Base-by-base conservation (phyloP, 1,139 yeast genomes). In the Debaryomyces psychrophilus region DNA sequence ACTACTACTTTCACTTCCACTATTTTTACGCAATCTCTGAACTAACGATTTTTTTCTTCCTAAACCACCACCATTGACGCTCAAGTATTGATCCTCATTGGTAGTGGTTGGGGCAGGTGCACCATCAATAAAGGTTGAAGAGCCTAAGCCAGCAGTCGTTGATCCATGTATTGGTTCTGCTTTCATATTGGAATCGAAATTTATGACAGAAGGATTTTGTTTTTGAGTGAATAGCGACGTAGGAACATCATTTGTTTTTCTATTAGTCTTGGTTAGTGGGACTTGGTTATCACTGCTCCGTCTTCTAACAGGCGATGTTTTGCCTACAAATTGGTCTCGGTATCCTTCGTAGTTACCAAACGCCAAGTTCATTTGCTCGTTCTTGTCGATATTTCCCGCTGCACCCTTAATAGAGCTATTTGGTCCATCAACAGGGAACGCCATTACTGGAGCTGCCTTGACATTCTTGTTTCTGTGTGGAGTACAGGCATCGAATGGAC, bases 401-500 rank as follows among this genome's bases (percentile, higher is more conserved):
- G 76, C 75, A 15, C 95, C 95, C 55, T 83, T 82, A 54, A 93
- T 83, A 6, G 95, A 81, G 62, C 83, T 89, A 67, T 92, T 93
- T 50, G 98, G 97, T 0, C 98, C 97, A 68, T 92, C 96, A 5
- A 79, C 87, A 2, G 97, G 97, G 76, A 90, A 93, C 0, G 99
- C 99, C 72, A 84, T 76, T 22, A 93, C 97, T 2, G 99, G 99
- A 0, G 97, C 96, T 36, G 82, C 83, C 62, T 83, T 85, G 25
- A 71, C 72, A 62, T 87, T 81, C 68, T 87, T 88, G 69, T 93
- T 93, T 65, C 98, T 84, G 66, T 89, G 96, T 5, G 99, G 98
- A 5, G 95, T 87, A 67, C 98, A 92, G 2, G 99, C 99, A 66
- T 93, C 99, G 65, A 93, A 93, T 14, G 99, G 99, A 11, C 99